Evolutionary conservation across 225 moss, liverwort and hornwort species (phyloP).

Genomic region (Climacium dendroides): DNA sequence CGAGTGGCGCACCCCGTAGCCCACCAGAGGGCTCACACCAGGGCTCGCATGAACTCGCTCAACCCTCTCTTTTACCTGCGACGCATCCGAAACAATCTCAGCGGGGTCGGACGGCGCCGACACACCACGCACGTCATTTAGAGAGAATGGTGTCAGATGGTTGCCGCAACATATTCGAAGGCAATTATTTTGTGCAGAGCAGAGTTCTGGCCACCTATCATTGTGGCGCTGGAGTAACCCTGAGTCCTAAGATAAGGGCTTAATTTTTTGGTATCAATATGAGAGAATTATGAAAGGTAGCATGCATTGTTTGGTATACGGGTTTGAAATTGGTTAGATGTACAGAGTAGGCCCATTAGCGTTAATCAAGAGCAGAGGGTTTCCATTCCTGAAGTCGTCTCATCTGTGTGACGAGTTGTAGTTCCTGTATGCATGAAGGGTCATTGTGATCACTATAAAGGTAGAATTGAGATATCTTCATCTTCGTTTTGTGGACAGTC

Average conservation of each 20-base stretch:
- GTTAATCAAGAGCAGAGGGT: background rate
- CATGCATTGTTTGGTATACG: background rate
- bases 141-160: background rate
- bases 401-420: background rate
- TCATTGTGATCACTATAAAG: background rate
- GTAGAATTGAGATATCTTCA: background rate
- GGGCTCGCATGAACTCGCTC: conserved; percentile 5
- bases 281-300: background rate
- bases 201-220: background rate
- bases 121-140: background rate
- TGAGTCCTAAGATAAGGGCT: background rate
- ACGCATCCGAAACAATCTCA: conserved; percentile 24
- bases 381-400: too few species aligned
- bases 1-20: conserved; percentile 9
- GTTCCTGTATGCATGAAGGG: background rate
- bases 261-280: background rate
- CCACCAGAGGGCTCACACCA: background rate
- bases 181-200: background rate
- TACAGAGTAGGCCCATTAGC: background rate
- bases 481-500: too few species aligned
- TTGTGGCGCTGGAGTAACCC: background rate
- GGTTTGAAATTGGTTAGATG: background rate
- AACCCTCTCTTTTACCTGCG: conserved; percentile 24
- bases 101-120: background rate
- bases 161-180: too few species aligned